Base-by-base conservation (phyloP, 805 yeast species). In the Lachancea kluyveri region DNA sequence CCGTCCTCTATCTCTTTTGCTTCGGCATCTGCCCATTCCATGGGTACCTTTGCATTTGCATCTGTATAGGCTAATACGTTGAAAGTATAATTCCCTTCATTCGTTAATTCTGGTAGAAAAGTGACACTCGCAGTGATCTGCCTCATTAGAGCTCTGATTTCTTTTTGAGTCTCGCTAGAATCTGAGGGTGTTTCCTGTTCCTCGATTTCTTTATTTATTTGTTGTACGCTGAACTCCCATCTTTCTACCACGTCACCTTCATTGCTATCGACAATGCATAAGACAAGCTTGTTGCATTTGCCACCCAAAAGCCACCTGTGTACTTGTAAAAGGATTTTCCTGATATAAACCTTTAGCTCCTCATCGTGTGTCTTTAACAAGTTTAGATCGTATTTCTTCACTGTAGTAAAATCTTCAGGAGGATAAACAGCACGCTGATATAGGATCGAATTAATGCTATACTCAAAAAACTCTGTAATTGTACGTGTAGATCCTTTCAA, bases 401-500 rank as follows among this genome's bases (percentile, higher is more conserved):
- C 86, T 2, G 78, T 67, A 31, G 70, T 70, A 57, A 90, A 88
- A 52, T 86, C 95, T 40, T 83, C 94, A 3, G 83, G 68, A 0
- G 95, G 95, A 47, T 88, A 88, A 12, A 88, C 77, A 0, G 94
- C 95, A 31, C 97, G 63, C 54, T 90, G 96, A 54, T 80, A 88
- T 4, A 90, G 68, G 16, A 88, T 83, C 28, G 79, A 74, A 50
- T 85, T 80, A 32, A 88, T 77, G 33, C 90, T 73, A 52, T 76
- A 84, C 46, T 84, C 78, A 47, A 88, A 84, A 58, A 83, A 86
- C 57, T 86, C 96, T 1, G 90, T 72, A 1, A 87, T 85, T 0
- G 74, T 66, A 40, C 77, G 74, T 8, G 94, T 76, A 0, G 94
- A 81, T 8, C 95, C 96, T 45, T 77, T 77, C 26, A 83, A 57